Conservation (phyloP, 352 stramenopile genomes). For the Phytophthora cryptogea region DNA sequence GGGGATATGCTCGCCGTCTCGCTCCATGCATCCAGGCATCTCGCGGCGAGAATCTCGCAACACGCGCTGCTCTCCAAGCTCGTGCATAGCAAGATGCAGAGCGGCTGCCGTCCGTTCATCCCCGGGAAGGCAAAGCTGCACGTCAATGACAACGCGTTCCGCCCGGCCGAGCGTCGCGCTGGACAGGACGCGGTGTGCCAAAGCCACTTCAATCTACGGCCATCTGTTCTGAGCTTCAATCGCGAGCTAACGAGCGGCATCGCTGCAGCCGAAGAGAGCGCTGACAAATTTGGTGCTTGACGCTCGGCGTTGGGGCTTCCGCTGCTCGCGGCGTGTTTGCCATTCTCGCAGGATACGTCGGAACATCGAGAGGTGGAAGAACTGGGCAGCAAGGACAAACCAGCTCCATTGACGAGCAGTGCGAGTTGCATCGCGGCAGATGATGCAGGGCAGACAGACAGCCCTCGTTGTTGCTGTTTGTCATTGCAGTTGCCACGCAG, state of each 20-base stretch:
- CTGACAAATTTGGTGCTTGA: not conserved
- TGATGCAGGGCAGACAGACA: not conserved
- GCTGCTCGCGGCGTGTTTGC: not conserved
- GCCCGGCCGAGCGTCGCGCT: slow-evolving; percentile 1
- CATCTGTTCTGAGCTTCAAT: slow-evolving; percentile 28
- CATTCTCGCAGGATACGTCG: slow-evolving; percentile 6
- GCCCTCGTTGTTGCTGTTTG: slow-evolving; percentile 1
- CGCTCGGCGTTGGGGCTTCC: not conserved
- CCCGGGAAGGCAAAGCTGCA: not conserved
- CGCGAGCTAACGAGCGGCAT: slow-evolving; percentile 12
- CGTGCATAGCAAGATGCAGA: slow-evolving; percentile 6
- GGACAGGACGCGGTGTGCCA: slow-evolving; percentile 11
- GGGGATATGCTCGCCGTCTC: slow-evolving; percentile 20
- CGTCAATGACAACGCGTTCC: slow-evolving; percentile 8
- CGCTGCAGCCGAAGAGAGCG: slow-evolving; percentile 7
- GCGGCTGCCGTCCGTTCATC: slow-evolving; percentile 7
- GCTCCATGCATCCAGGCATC: slow-evolving; percentile 2
- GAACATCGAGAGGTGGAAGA: slow-evolving; percentile 4
- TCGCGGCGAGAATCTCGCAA: not conserved
- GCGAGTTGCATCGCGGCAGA: not conserved
- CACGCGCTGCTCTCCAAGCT: not conserved
- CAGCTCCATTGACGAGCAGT: slow-evolving; percentile 6
- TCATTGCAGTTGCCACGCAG: slow-evolving; percentile 1
- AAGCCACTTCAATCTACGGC: slow-evolving; percentile 22
- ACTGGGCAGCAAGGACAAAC: not conserved